phyloP scores from a whole-genome alignment of 1,284 basidiomycete species.

The Trametes pubescens region DNA sequence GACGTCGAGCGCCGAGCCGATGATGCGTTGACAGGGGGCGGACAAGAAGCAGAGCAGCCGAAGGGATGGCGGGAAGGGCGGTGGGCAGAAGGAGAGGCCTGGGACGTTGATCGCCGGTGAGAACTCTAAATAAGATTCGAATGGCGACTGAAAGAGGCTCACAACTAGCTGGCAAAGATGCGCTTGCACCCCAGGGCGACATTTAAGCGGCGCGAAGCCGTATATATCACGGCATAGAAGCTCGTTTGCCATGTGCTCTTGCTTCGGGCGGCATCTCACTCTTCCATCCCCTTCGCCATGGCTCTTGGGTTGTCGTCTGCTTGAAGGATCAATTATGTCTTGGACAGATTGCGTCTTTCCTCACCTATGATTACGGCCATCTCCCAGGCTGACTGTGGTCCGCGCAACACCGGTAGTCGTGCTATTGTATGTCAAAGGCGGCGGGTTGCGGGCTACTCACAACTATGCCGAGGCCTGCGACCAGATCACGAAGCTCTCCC shows the following conservation, averaged over 20 bases:
- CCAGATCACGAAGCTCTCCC: conserved; percentile 9
- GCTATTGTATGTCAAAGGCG: conserved; percentile 8
- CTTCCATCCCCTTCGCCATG: conserved; percentile 2
- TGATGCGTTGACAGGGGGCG: conserved; percentile 4
- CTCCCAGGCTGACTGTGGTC: too few relatives aligned
- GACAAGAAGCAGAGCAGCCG: neutral
- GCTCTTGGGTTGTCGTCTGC: conserved; percentile 7
- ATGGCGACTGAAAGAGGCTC: neutral
- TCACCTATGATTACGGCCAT: too few relatives aligned
- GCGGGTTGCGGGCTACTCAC: conserved; percentile 4
- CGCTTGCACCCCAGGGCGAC: neutral
- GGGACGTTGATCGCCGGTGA: too few relatives aligned
- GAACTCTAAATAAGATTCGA: too few relatives aligned
- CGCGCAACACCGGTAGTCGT: neutral
- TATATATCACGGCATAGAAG: neutral
- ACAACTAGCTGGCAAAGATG: neutral
- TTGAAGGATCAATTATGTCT: neutral
- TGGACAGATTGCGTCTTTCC: too few relatives aligned
- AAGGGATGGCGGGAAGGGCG: too few relatives aligned
- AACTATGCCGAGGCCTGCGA: conserved; percentile 12
- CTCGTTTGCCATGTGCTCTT: neutral
- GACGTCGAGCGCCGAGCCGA: conserved; percentile 4
- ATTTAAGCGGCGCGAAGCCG: neutral
- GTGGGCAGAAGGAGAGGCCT: neutral
- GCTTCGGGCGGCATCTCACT: neutral